These are phyloP conservation scores for Aspergillus ruber DNA, from an alignment of 2,329 filamentous ascomycete genomes.

Conservation along the genomic window DNA sequence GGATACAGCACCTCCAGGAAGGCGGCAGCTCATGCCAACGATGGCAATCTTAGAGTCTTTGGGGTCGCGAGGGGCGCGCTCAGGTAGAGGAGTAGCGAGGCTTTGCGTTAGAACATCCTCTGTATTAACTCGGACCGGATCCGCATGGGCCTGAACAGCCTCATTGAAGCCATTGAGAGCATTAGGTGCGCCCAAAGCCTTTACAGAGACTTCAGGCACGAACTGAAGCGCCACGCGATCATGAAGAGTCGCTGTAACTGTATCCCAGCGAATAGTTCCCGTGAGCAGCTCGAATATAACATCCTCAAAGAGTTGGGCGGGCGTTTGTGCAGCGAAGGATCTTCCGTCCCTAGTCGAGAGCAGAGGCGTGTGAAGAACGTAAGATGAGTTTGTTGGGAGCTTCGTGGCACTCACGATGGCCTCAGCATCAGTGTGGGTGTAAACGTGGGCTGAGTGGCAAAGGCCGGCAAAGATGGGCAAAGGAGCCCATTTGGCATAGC, in stretches of 20 bases:
- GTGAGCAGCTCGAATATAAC: conserved; percentile 17
- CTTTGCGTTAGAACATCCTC: conserved; percentile 21
- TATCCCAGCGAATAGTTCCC: conserved; percentile 14
- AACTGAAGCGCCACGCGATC: conserved; percentile 5
- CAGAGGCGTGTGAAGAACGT: conserved; percentile 2
- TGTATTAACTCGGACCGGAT: conserved; percentile 1
- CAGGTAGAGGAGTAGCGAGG: not conserved
- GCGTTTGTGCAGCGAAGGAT: conserved; percentile 9
- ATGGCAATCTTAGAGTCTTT: conserved; percentile 2
- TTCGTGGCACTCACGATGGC: conserved; percentile 3
- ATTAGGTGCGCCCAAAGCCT: conserved; percentile 23
- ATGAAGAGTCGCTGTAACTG: conserved; percentile 13
- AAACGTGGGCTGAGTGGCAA: conserved; percentile 42
- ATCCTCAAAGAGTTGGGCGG: conserved; percentile 11
- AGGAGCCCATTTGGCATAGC: conserved; percentile 11
- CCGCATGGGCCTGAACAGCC: conserved; percentile 6
- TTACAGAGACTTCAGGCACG: conserved; percentile 11
- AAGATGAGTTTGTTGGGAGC: not conserved
- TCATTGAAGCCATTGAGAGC: conserved; percentile 19
- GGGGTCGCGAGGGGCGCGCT: not conserved
- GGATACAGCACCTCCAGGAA: conserved; percentile 2
- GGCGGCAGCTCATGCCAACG: not conserved
- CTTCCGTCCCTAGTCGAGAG: conserved; percentile 12
- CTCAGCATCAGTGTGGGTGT: conserved; percentile 22
- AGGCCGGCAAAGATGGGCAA: conserved; percentile 24